These are phyloP conservation scores for Epichloe sibirici DNA, from an alignment of 2,329 filamentous ascomycete species.

Conservation along the genomic window DNA sequence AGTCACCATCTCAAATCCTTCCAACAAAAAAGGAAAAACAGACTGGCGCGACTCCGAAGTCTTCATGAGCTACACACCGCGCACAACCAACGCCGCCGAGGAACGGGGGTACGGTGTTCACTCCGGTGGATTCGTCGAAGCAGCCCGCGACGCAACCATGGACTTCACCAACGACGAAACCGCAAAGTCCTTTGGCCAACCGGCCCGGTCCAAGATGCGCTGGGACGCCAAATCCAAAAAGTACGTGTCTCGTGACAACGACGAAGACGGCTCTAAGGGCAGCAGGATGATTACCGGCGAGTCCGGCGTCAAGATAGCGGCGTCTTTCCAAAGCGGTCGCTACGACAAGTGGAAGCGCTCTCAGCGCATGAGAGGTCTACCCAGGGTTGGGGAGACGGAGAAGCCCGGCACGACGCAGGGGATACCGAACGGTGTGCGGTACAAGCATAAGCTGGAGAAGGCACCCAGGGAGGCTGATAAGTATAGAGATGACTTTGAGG, in stretches of 20 bases:
- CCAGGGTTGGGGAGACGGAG: conserved; percentile 75
- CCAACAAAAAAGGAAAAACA: conserved; percentile 36
- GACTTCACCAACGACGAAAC: conserved; percentile 85
- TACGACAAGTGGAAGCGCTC: conserved; percentile 88
- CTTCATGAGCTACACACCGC: conserved; percentile 94
- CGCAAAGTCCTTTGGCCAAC: conserved; percentile 65
- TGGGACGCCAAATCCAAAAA: conserved; percentile 98
- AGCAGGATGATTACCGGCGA: conserved; percentile 71
- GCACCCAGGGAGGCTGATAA: conserved; percentile 92
- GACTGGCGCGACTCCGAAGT: conserved; percentile 76
- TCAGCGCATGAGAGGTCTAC: conserved; percentile 67
- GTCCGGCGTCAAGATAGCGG: conserved; percentile 89
- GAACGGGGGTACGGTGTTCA: conserved; percentile 91
- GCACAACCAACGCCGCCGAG: conserved; percentile 68
- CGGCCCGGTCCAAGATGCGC: conserved; percentile 64
- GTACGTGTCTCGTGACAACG: conserved; percentile 84
- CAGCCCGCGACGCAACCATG: conserved; percentile 80
- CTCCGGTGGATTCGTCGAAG: conserved; percentile 74
- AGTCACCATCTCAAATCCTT: conserved; percentile 54
- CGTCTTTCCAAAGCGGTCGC: conserved; percentile 81
- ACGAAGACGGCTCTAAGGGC: conserved; percentile 77
- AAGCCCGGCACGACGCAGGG: conserved; percentile 20
- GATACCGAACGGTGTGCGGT: conserved; percentile 36
- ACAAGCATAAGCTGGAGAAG: conserved; percentile 76
- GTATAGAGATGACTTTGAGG: conserved; percentile 79